Evolutionary conservation across 2,329 filamentous ascomycete species (phyloP), one percentile per base, ranked within the genome.

Genomic region (Myotisia sp.): DNA sequence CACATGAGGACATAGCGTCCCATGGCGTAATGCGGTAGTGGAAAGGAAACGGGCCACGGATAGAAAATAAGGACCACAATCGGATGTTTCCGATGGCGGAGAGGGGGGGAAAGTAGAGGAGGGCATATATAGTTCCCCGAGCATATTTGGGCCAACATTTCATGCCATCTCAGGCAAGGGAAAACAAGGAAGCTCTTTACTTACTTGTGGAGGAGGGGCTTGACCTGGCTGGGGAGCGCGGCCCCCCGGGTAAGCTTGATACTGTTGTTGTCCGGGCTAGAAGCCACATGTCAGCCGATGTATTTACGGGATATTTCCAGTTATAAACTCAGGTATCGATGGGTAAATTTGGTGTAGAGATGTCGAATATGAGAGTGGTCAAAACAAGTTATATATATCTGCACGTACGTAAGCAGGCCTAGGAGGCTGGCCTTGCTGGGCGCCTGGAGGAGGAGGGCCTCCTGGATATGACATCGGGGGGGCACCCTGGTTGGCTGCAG

Each of bases 361-460:
- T 23, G 12, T 26, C 16, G 33, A 17, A 14, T 13, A 12, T 10
- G 9, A 7, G 6, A 18, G 28, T 14, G 19, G 12, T 34, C 34
- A 22, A 13, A 21, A 12, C 4, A 30, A 14, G 13, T 13, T 9
- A 37, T 34, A 27, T 40, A 36, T 23, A 22, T 36, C n/a, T n/a
- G n/a, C 37, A 69, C 70, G 66, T 58, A 73, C 70, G 53, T 71
- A 70, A 55, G 61, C 60, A 42, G 51, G 52, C 31, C 42, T 40
- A 24, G 45, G 45, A 42, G 31, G n/a, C n/a, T n/a, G n/a, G n/a
- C n/a, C n/a, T n/a, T n/a, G n/a, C 16, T 36, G 28, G 22, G 51
- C 54, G 45, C 43, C 58, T 41, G 27, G 48, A 42, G 53, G 31
- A 21, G 46, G 41, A 19, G 51, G 48, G 39, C 47, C 50, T 26